phyloP scores from a whole-genome alignment of 106 monocot genomes.

The Iris macrosiphon region DNA sequence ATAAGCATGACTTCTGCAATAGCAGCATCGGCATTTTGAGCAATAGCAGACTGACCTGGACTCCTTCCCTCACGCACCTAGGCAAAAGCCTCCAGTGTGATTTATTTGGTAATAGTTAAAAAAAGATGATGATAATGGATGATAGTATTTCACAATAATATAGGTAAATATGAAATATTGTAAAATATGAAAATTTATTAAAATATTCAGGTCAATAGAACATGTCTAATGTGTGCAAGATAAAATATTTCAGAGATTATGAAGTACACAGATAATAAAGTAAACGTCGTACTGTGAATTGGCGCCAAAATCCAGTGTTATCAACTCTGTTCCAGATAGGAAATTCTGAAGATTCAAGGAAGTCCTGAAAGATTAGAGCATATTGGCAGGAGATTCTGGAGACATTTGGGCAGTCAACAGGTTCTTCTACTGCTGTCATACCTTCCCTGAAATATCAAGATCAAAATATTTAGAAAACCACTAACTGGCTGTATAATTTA shows the following conservation, averaged over 20 bases:
- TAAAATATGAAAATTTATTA: too few species aligned
- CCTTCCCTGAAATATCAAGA: slow-evolving; percentile 61
- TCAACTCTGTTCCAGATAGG: slow-evolving; percentile 82
- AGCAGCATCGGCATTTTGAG: slow-evolving; percentile 19
- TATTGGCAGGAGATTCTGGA: slow-evolving; percentile 72
- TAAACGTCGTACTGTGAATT: slow-evolving; percentile 51
- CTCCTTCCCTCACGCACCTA: slow-evolving; percentile 96
- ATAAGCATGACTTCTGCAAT: slow-evolving; percentile 96
- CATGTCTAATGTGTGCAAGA: neutral
- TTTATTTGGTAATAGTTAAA: neutral
- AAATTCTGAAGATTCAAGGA: slow-evolving; percentile 60
- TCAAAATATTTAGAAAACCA: slow-evolving; percentile 1
- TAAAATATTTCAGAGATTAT: neutral
- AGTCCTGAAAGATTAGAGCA: slow-evolving; percentile 81
- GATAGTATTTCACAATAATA: too few species aligned
- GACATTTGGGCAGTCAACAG: slow-evolving; percentile 77
- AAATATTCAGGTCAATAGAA: neutral
- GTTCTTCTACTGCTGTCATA: slow-evolving; percentile 84
- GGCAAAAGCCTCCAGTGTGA: neutral
- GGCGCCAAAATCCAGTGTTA: slow-evolving; percentile 94
- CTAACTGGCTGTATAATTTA: neutral
- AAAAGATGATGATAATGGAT: too few species aligned
- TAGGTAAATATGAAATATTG: too few species aligned
- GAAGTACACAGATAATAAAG: neutral
- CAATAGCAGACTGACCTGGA: slow-evolving; percentile 14